A percentile compares a stretch with the other conserved stretches of the same genome.
These are phyloP conservation scores for Neonectria hederae DNA, from an alignment of 2,329 filamentous ascomycete species.

Conservation along the genomic window DNA sequence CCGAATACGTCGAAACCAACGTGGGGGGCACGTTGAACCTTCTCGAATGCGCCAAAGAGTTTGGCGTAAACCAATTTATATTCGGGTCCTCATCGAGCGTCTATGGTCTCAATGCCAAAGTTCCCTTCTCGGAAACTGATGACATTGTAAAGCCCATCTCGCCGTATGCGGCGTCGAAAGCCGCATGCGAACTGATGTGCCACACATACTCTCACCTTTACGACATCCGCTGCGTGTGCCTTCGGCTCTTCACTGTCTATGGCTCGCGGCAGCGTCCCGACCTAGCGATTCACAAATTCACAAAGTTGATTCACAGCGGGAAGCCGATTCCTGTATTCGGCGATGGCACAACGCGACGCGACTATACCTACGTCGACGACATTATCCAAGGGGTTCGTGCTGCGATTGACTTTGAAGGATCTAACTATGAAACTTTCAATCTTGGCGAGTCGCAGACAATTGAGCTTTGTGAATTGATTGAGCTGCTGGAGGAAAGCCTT, in stretches of 20 bases:
- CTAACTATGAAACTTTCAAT: conserved; percentile 37
- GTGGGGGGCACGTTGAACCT: conserved; percentile 37
- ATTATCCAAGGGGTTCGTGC: conserved; percentile 36
- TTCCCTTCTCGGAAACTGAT: conserved; percentile 35
- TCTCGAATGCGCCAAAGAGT: conserved; percentile 37
- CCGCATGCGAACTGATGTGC: conserved; percentile 34
- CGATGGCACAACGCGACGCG: conserved; percentile 36
- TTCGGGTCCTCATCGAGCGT: conserved; percentile 40
- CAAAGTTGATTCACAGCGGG: conserved; percentile 33
- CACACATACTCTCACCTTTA: conserved; percentile 40
- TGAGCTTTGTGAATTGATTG: conserved; percentile 33
- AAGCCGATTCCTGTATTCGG: conserved; percentile 39
- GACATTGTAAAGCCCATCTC: conserved; percentile 34
- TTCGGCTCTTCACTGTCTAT: conserved; percentile 42
- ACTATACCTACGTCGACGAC: conserved; percentile 40
- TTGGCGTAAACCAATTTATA: conserved; percentile 34
- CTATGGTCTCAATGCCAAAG: conserved; percentile 34
- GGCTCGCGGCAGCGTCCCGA: conserved; percentile 39
- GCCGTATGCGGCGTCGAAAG: conserved; percentile 35
- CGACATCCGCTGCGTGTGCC: conserved; percentile 34
- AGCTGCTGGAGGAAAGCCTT: conserved; percentile 32
- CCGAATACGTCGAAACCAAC: conserved; percentile 37
- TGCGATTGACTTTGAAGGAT: conserved; percentile 31
- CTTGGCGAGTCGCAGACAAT: conserved; percentile 38
- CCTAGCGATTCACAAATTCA: conserved; percentile 39